Percentiles rank a stretch among this genome's conserved stretches.
Evolutionary conservation across 371 early-diverging fungal genomes (phyloP).

Genomic region (Rhizopus sp.): DNA sequence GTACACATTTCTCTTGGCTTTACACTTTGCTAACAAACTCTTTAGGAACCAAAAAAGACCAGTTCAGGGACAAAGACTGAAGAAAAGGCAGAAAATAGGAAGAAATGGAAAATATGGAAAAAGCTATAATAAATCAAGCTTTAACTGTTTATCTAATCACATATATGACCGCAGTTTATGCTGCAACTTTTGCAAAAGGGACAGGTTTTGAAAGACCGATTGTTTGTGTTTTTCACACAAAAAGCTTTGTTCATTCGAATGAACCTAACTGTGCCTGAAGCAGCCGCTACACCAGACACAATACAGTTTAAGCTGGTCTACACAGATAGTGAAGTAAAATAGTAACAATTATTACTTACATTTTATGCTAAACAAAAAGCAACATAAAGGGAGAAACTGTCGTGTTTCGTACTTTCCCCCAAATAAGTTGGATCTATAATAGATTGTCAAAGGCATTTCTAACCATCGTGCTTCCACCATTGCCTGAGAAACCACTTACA

Average conservation of each 20-base stretch:
- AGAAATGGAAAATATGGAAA: slow-evolving; percentile 3
- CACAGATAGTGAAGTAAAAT: slow-evolving; percentile 1
- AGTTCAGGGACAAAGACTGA: not conserved
- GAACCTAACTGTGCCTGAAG: slow-evolving; percentile 51
- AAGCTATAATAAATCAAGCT: not conserved
- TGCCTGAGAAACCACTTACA: slow-evolving; percentile 56
- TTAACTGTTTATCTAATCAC: no score
- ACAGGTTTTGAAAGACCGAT: not conserved
- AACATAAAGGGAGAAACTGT: slow-evolving; percentile 4
- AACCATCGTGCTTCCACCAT: slow-evolving; percentile 52
- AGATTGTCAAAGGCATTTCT: slow-evolving; percentile 41
- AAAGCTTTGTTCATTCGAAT: not conserved
- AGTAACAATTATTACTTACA: not conserved
- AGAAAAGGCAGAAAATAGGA: not conserved
- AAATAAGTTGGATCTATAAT: slow-evolving; percentile 60
- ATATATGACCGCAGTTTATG: not conserved
- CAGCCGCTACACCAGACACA: slow-evolving; percentile 62
- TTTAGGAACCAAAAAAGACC: not conserved
- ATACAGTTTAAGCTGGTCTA: slow-evolving; percentile 62
- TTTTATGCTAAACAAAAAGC: not conserved
- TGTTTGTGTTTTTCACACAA: not conserved
- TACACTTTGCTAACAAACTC: not conserved
- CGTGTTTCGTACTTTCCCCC: slow-evolving; percentile 62
- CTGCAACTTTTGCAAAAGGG: no score
- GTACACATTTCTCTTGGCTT: not conserved